Base-by-base conservation (phyloP, 257 asterid genomes). In the Przewalskia tangutica region DNA sequence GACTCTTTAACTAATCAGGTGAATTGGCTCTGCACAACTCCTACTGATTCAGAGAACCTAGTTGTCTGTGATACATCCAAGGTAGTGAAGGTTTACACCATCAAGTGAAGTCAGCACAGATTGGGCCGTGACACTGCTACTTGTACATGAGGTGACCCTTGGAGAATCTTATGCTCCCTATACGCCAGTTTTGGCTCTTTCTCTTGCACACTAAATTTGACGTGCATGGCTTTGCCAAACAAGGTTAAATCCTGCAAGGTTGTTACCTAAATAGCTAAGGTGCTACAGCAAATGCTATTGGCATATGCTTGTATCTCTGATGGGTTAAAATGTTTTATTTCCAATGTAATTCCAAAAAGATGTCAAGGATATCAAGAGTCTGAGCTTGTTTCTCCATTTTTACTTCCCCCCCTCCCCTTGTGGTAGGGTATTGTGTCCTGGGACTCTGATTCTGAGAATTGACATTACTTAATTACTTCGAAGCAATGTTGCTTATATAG, bases 41-140 rank as follows among this genome's bases (percentile, higher is more conserved):
- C 98, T 20, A 84, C 90, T 56, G 97, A 90, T 84, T 85, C 97
- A 4, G 99, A 96, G 84, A 96, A 94, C 84, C 88, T 94, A 27
- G 89, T 96, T 20, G 91, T 94, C 11, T 96, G 99, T 16, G 98
- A 96, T 79, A 93, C 98, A 48, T 96, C 99, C 78, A 96, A 90
- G 79, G 81, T 90, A 42, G 97, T 92, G 44, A 96, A 96, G 89
- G 92, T 96, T 83, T 92, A 89, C 84, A 93, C 89, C 5, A 80
- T 94, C 46, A 78, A 90, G 42, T 91, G 83, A 87, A 56, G 68
- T n/a, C 63, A 50, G 5, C 53, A 38, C 8, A 75, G 14, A 8
- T 51, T 50, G 62, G 27, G 46, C 9, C 0, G 46, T 48, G 27
- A 75, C 17, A 27, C 34, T 12, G 18, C 13, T 50, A 50, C 80